Evolutionary conservation across 1,284 basidiomycete species (phyloP), one percentile per base, ranked within the genome.

Genomic region (Ceratobasidium papillatum): DNA sequence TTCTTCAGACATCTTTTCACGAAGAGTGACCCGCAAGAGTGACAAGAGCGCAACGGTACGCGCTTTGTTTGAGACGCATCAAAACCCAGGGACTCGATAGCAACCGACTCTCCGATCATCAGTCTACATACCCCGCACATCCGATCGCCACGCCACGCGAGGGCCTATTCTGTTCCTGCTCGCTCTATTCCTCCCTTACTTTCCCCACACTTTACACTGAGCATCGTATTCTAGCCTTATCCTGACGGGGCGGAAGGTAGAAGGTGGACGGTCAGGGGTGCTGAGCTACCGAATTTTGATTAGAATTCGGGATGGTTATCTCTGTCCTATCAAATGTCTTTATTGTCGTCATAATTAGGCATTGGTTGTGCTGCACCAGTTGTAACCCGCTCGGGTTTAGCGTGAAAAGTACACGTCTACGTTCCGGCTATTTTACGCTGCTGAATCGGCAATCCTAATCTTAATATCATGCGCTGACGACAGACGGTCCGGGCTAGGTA

Each of bases 91-190:
- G 11, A 19, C 61, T 30, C 61, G 61, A 63, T 63, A 32, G 41
- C 61, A 63, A 47, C 61, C 61, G 17, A 9, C 54, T 30, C 32
- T 58, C 54, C 61, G 61, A 63, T 63, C 61, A 63, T 47, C 61
- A 63, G 61, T 12, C 41, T 41, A 41, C 5, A 9, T 63, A 63
- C 61, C 61, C 61, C 61, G 41, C 61, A 63, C 54, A 9, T 9
- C 38, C 61, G 43, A 63, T 47, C 61, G 43, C 22, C 38, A 34
- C 56, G 61, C 38, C 61, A 63, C 61, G 61, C 61, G 59, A 61
- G 14, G 8, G 25, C 9, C 54, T 34, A 30, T 4, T 34, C 32
- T 9, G 25, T 32, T 58, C 54, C 54, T 32, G 11, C 2, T n/a
- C n/a, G n/a, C 47, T n/a, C 19, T n/a, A n/a, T n/a, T 8, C 56